A percentile compares a stretch with the other conserved stretches of the same genome.
Evolutionary conservation across 2,329 filamentous ascomycete genomes (phyloP).

Genomic region (Colletotrichum spinosum): DNA sequence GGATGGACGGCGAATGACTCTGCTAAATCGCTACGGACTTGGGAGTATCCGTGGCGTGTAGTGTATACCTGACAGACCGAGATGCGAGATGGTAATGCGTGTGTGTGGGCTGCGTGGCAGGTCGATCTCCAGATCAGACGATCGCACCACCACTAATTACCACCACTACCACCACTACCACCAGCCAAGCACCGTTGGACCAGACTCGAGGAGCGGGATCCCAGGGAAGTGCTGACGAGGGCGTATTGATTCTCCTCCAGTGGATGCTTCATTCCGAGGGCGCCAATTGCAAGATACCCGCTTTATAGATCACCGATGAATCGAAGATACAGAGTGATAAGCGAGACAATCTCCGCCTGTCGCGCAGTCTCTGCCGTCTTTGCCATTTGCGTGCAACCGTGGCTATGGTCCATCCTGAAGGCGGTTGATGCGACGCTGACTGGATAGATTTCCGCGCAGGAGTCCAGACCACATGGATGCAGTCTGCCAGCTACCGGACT

Average conservation of each 20-base stretch:
- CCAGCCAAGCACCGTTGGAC: constrained; percentile 30
- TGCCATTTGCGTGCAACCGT: not conserved
- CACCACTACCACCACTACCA: no score
- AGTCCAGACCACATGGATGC: no score
- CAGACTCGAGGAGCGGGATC: constrained; percentile 21
- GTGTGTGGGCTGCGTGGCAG: constrained; percentile 33
- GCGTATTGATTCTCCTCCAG: constrained; percentile 9
- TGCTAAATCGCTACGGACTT: not conserved
- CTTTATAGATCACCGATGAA: constrained; percentile 2
- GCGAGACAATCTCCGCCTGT: not conserved
- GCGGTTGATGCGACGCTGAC: no score
- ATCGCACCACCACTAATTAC: constrained; percentile 27
- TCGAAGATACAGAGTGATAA: constrained; percentile 10
- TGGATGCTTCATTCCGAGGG: constrained; percentile 18
- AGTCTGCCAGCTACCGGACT: no score
- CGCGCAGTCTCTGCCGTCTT: not conserved
- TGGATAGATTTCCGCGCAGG: no score
- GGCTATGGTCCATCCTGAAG: not conserved
- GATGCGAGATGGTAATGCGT: constrained; percentile 33
- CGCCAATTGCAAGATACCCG: constrained; percentile 17
- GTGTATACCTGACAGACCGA: constrained; percentile 9
- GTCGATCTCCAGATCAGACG: constrained; percentile 40
- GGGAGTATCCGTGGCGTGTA: no score
- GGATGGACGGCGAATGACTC: constrained; percentile 13
- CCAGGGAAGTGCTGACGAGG: constrained; percentile 19